Evolutionary conservation across 2,329 filamentous ascomycete species (phyloP).

Genomic region (Botrytis paeoniae): DNA sequence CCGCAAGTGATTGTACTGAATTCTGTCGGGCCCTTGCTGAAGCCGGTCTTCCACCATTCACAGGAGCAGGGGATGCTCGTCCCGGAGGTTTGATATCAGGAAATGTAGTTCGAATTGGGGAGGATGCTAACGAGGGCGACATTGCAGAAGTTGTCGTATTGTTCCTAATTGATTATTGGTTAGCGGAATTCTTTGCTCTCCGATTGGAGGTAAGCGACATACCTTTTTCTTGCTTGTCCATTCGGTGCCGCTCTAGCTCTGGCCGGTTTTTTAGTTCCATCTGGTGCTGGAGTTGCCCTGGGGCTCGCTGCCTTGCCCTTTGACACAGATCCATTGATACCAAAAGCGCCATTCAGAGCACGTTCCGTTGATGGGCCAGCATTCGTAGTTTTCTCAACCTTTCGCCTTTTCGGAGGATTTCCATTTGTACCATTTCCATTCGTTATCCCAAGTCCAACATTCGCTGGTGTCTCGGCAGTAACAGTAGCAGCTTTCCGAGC

Average conservation of each 20-base stretch:
- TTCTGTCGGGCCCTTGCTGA: conserved; percentile 74
- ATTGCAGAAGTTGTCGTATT: conserved; percentile 51
- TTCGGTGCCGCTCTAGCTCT: conserved; percentile 64
- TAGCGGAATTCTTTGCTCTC: conserved; percentile 19
- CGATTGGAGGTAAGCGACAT: conserved; percentile 35
- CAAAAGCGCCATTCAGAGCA: conserved; percentile 60
- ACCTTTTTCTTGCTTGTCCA: conserved; percentile 77
- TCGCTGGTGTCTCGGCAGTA: conserved; percentile 44
- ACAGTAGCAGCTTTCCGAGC: conserved; percentile 59
- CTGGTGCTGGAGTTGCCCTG: conserved; percentile 63
- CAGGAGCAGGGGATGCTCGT: conserved; percentile 59
- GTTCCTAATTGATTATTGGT: conserved; percentile 39
- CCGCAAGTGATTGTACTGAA: conserved; percentile 59
- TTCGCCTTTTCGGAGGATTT: conserved; percentile 68
- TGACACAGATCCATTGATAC: conserved; percentile 45
- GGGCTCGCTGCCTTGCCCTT: conserved; percentile 64
- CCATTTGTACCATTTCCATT: conserved; percentile 51
- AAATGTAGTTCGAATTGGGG: conserved; percentile 69
- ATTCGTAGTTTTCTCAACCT: conserved; percentile 66
- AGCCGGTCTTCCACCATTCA: conserved; percentile 55
- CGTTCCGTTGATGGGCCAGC: conserved; percentile 59
- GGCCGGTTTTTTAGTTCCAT: conserved; percentile 66
- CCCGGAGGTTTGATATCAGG: conserved; percentile 54
- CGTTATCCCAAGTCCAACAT: conserved; percentile 64
- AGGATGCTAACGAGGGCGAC: conserved; percentile 71